Percentiles rank a stretch among this genome's conserved stretches.
Conservation (phyloP, 306 rosid species). For the Prunus padus region DNA sequence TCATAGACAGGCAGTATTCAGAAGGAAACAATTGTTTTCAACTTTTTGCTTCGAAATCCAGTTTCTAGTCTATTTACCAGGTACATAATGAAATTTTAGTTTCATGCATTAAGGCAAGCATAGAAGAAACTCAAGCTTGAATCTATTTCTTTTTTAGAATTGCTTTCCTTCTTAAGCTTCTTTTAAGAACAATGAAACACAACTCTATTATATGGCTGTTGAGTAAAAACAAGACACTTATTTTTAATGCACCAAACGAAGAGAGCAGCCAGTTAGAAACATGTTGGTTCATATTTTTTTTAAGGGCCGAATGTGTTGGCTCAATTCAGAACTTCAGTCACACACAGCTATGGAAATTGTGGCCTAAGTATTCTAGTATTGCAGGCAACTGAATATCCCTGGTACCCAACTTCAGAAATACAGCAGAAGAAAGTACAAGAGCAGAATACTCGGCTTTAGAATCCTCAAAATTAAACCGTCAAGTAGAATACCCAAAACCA, state of each 20-base stretch:
- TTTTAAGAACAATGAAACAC: not conserved
- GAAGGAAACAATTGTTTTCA: slow-evolving; percentile 24
- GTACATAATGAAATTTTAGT: not conserved
- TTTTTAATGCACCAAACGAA: slow-evolving; percentile 1
- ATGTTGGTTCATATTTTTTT: not conserved
- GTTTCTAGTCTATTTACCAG: not conserved
- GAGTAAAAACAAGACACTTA: not conserved
- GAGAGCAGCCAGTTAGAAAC: slow-evolving; percentile 12
- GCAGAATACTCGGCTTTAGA: slow-evolving; percentile 16
- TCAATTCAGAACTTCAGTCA: slow-evolving; percentile 4
- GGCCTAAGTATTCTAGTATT: not conserved
- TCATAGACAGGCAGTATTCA: slow-evolving; percentile 4
- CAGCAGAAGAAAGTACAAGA: not conserved
- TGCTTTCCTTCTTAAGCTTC: not conserved
- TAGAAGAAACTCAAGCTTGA: not conserved
- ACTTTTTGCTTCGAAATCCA: not conserved
- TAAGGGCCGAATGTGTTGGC: not conserved
- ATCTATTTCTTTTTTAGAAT: not conserved
- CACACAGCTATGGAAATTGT: not conserved
- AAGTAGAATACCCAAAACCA: slow-evolving; percentile 14
- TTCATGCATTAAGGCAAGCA: not conserved
- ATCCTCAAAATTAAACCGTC: slow-evolving; percentile 10
- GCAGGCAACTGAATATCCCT: not conserved
- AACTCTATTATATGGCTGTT: not conserved
- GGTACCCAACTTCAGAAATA: slow-evolving; percentile 19